These are phyloP conservation scores for Penicillium canariense DNA, from an alignment of 495 filamentous ascomycete genomes.

Conservation along the genomic window DNA sequence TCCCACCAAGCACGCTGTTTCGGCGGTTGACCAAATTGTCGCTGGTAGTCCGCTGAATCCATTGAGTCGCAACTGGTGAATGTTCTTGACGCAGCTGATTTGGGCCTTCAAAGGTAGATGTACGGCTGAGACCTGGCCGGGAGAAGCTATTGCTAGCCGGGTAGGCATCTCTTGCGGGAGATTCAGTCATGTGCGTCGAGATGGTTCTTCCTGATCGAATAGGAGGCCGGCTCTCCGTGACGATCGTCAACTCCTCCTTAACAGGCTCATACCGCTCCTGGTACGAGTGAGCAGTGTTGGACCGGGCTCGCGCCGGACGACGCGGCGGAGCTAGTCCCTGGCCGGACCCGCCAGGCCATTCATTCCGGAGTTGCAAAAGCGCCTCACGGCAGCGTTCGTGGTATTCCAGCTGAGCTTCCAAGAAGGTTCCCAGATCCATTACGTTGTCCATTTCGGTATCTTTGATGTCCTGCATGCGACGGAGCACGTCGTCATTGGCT, in stretches of 20 bases:
- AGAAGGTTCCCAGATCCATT: conserved; percentile 72
- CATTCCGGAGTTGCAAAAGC: conserved; percentile 61
- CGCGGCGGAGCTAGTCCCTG: conserved; percentile 29
- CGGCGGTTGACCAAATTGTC: conserved; percentile 49
- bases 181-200: conserved; percentile 31
- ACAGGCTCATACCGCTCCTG: conserved; percentile 55
- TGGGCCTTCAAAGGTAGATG: conserved; percentile 59
- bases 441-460: conserved; percentile 85
- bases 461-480: conserved; percentile 96
- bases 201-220: conserved; percentile 55
- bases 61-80: conserved; percentile 41
- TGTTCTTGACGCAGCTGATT: conserved; percentile 51
- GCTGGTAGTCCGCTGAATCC: conserved; percentile 56
- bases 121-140: conserved; percentile 46
- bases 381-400: conserved; percentile 86
- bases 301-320: conserved; percentile 53
- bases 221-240: conserved; percentile 52
- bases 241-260: conserved; percentile 53
- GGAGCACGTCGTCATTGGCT: conserved; percentile 85
- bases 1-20: conserved; percentile 40
- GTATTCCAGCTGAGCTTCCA: conserved; percentile 89
- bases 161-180: conserved; percentile 35
- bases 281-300: conserved; percentile 61
- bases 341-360: conserved; percentile 58
- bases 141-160: conserved; percentile 24